Percentiles rank a stretch among this genome's conserved stretches.
These are phyloP conservation scores for Penicillium sp. DNA, from an alignment of 2,329 filamentous ascomycete species.

Conservation along the genomic window DNA sequence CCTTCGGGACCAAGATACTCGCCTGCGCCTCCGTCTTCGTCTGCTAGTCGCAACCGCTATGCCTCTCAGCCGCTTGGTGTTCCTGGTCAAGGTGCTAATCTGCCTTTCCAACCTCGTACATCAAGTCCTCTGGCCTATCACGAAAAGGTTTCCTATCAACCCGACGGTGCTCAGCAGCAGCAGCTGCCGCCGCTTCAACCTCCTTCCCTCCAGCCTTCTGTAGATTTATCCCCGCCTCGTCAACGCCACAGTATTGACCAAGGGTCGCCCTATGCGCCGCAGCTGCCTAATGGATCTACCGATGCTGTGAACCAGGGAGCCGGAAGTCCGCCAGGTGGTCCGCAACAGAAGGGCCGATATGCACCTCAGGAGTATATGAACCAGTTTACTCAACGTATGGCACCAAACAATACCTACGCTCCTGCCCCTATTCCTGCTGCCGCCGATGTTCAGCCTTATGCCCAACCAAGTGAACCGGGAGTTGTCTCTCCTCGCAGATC, in stretches of 20 bases:
- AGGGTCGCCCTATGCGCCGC: slow-evolving; percentile 13
- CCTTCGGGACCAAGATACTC: slow-evolving; percentile 44
- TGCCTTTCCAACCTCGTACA: slow-evolving; percentile 62
- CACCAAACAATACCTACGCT: slow-evolving; percentile 17
- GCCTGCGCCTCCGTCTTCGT: slow-evolving; percentile 44
- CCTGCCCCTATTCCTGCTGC: slow-evolving; percentile 17
- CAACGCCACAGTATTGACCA: slow-evolving; percentile 23
- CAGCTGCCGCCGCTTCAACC: slow-evolving; percentile 8
- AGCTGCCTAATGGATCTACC: slow-evolving; percentile 4
- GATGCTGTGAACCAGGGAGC: slow-evolving; percentile 3
- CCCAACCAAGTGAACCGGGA: slow-evolving; percentile 25
- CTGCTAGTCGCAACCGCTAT: slow-evolving; percentile 38
- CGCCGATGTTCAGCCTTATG: slow-evolving; percentile 19
- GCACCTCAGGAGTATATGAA: slow-evolving; percentile 34
- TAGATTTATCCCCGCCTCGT: slow-evolving; percentile 23
- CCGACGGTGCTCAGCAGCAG: slow-evolving; percentile 18
- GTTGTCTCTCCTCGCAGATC: slow-evolving; percentile 49
- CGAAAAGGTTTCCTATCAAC: slow-evolving; percentile 37
- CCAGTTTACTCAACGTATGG: slow-evolving; percentile 32
- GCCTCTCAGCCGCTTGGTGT: slow-evolving; percentile 37
- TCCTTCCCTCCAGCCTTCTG: slow-evolving; percentile 26
- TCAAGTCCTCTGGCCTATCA: slow-evolving; percentile 64
- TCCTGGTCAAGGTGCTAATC: slow-evolving; percentile 26
- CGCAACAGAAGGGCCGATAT: slow-evolving; percentile 32
- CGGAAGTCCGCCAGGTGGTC: slow-evolving; percentile 5